Evolutionary conservation across 805 yeast genomes (phyloP).

Genomic region (Clavispora phyllophila): DNA sequence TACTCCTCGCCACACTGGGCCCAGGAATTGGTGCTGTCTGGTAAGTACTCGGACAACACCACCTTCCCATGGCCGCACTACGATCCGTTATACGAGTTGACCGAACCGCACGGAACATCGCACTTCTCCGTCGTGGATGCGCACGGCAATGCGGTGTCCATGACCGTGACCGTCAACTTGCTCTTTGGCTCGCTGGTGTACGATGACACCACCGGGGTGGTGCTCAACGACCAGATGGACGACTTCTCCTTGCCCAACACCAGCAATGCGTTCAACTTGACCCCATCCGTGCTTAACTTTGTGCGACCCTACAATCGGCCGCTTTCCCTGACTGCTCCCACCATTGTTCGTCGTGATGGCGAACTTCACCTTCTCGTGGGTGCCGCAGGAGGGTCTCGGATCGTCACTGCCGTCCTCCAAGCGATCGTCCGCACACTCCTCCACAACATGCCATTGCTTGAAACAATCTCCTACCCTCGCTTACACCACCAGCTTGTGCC

Average conservation of each 20-base stretch:
- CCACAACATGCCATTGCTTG: constrained; percentile 53
- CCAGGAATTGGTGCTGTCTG: constrained; percentile 31
- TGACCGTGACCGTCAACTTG: constrained; percentile 86
- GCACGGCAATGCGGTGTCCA: constrained; percentile 69
- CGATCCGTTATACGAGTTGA: constrained; percentile 70
- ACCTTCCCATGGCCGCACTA: constrained; percentile 73
- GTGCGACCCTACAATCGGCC: constrained; percentile 78
- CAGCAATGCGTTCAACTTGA: constrained; percentile 71
- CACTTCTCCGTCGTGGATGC: constrained; percentile 78
- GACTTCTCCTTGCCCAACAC: constrained; percentile 75
- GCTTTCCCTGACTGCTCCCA: constrained; percentile 76
- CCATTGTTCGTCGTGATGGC: constrained; percentile 38
- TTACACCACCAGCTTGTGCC: constrained; percentile 89
- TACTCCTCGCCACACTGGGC: constrained; percentile 58
- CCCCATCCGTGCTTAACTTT: constrained; percentile 77
- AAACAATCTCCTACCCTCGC: constrained; percentile 74
- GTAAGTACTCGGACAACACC: constrained; percentile 45
- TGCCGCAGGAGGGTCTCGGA: constrained; percentile 92
- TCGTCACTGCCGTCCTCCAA: constrained; percentile 77
- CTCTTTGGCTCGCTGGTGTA: constrained; percentile 78
- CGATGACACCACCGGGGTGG: constrained; percentile 76
- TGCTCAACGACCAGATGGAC: constrained; percentile 90
- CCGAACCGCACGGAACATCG: constrained; percentile 87
- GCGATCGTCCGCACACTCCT: constrained; percentile 66
- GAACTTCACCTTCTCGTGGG: constrained; percentile 58